A percentile compares a stretch with the other conserved stretches of the same genome.
Conservation (phyloP, 2,329 filamentous ascomycete species). For the Trichoderma sp. region DNA sequence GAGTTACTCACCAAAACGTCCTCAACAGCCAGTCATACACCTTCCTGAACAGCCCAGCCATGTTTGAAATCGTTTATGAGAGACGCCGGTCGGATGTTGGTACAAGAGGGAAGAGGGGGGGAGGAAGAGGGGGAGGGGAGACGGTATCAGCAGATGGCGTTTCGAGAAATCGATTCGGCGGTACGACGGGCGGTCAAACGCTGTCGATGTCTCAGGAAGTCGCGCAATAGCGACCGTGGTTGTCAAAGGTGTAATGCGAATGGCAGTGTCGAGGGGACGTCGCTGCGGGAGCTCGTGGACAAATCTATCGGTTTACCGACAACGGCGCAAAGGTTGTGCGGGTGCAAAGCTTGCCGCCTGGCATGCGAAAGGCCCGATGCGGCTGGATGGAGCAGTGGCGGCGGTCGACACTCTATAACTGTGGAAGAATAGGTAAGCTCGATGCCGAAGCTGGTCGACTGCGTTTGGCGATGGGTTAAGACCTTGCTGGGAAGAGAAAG, state of each 20-base stretch:
- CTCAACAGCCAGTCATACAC: constrained; percentile 98
- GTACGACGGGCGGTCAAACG: constrained; percentile 11
- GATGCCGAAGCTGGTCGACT: background rate
- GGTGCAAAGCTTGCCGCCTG: constrained; percentile 14
- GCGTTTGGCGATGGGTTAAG: background rate
- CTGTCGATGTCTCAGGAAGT: constrained; percentile 7
- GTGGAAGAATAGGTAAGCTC: constrained; percentile 14
- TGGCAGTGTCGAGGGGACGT: background rate
- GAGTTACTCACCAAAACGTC: constrained; percentile 80
- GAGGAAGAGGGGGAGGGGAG: background rate
- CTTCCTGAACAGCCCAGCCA: constrained; percentile 88
- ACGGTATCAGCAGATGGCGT: constrained; percentile 1
- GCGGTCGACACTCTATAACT: background rate
- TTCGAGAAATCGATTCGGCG: background rate
- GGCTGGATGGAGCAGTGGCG: constrained; percentile 7
- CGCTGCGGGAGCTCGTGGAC: background rate
- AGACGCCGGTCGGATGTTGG: background rate
- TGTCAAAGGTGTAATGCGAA: background rate
- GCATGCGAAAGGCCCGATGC: constrained; percentile 10
- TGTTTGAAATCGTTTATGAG: constrained; percentile 39
- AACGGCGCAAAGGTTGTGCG: constrained; percentile 10
- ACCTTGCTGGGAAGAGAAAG: background rate
- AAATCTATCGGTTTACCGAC: constrained; percentile 8
- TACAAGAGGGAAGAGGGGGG: background rate
- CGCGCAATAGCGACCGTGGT: constrained; percentile 11